Conservation (phyloP, 2,329 filamentous ascomycete species). For the Madurella fahalii region DNA sequence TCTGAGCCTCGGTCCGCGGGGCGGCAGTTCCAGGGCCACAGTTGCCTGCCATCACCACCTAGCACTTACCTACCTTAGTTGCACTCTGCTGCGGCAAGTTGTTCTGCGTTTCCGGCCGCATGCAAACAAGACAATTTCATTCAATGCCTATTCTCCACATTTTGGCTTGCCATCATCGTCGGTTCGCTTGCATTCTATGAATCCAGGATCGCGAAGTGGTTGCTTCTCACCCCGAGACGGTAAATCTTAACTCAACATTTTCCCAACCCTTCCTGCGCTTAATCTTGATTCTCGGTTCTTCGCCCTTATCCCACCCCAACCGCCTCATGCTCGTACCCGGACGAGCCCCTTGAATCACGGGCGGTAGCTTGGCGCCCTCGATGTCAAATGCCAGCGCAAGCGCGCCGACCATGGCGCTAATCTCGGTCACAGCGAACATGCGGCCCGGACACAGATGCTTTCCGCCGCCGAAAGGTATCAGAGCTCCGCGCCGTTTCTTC, state of each 20-base stretch:
- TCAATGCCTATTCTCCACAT: too few relatives aligned
- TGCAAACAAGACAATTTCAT: too few relatives aligned
- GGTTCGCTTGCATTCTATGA: background rate
- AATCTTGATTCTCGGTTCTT: background rate
- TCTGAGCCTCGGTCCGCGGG: conserved; percentile 14
- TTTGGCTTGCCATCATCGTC: too few relatives aligned
- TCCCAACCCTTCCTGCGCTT: conserved; percentile 10
- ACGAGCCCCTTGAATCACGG: background rate
- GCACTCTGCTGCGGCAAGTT: too few relatives aligned
- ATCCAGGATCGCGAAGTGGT: too few relatives aligned
- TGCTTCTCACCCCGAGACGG: too few relatives aligned
- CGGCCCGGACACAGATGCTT: conserved; percentile 34
- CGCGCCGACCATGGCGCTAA: conserved; percentile 19
- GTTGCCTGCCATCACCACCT: too few relatives aligned
- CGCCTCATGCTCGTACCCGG: background rate
- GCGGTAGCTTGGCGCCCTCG: conserved; percentile 6
- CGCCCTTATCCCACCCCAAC: background rate
- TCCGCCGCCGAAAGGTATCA: conserved; percentile 47
- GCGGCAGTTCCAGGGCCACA: conserved; percentile 3
- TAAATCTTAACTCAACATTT: conserved; percentile 3
- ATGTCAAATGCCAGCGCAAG: conserved; percentile 23
- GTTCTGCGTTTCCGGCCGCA: too few relatives aligned
- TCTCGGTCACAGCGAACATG: conserved; percentile 30
- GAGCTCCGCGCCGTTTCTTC: conserved; percentile 26
- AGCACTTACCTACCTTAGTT: too few relatives aligned